These are phyloP conservation scores for Botryotinia calthae DNA, from an alignment of 2,329 filamentous ascomycete genomes.

Conservation along the genomic window DNA sequence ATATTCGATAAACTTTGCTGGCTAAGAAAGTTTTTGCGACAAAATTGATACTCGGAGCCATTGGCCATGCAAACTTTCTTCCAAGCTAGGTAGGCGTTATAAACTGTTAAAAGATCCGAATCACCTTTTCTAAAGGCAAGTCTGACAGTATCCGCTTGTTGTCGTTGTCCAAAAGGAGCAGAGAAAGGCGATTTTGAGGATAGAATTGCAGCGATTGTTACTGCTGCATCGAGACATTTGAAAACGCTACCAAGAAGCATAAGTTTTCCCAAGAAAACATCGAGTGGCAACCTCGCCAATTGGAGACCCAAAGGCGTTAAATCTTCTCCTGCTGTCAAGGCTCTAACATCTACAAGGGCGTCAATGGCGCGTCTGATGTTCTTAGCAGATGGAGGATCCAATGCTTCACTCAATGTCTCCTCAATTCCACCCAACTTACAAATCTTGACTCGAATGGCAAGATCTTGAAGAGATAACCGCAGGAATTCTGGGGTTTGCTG, in stretches of 20 bases:
- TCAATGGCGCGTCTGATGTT: constrained; percentile 93
- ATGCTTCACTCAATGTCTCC: constrained; percentile 78
- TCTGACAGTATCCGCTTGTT: constrained; percentile 77
- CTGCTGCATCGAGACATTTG: constrained; percentile 83
- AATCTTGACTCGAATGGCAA: constrained; percentile 95
- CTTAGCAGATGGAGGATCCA: constrained; percentile 86
- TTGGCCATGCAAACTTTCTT: constrained; percentile 71
- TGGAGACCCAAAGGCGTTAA: constrained; percentile 84
- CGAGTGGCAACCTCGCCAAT: constrained; percentile 82
- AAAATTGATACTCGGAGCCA: constrained; percentile 82
- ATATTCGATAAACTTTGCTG: constrained; percentile 88
- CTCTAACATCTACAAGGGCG: constrained; percentile 87
- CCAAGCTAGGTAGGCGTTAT: constrained; percentile 92
- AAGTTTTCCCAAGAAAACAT: constrained; percentile 92
- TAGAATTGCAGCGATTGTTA: constrained; percentile 88
- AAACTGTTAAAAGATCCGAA: constrained; percentile 87
- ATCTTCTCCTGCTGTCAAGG: constrained; percentile 76
- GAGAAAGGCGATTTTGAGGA: constrained; percentile 95
- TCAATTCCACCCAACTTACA: constrained; percentile 95
- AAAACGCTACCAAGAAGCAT: constrained; percentile 84
- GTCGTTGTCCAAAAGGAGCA: constrained; percentile 77
- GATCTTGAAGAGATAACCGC: constrained; percentile 85
- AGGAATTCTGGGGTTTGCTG: constrained; percentile 97
- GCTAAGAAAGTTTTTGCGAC: constrained; percentile 89
- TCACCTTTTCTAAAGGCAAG: constrained; percentile 79